Percentiles rank a stretch among this genome's conserved stretches.
These are phyloP conservation scores for Tetracentron sinense DNA, from an alignment of 164 flowering plant species.

Conservation along the genomic window DNA sequence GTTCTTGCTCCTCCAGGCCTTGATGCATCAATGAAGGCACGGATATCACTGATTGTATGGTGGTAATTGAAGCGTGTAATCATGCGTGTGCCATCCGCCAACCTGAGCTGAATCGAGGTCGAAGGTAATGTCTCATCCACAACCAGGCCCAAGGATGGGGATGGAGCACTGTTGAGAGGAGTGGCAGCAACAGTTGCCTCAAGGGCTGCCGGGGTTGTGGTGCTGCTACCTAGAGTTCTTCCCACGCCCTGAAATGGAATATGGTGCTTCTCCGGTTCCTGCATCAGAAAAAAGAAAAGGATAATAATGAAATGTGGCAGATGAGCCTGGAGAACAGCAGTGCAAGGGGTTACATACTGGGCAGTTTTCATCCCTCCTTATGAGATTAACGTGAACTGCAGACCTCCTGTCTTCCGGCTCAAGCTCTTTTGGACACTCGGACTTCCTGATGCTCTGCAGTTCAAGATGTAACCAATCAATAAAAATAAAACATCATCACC, in stretches of 20 bases:
- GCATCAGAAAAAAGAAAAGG: constrained; percentile 11
- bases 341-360: constrained; percentile 34
- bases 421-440: constrained; percentile 82
- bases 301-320: not conserved
- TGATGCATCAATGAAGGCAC: constrained; percentile 74
- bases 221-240: constrained; percentile 64
- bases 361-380: constrained; percentile 54
- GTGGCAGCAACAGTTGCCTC: constrained; percentile 25
- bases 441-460: constrained; percentile 73
- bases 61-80: constrained; percentile 69
- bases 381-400: constrained; percentile 56
- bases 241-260: constrained; percentile 70
- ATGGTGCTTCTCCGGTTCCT: constrained; percentile 59
- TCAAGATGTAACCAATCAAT: not conserved
- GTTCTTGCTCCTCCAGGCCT: constrained; percentile 53
- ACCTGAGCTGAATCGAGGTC: constrained; percentile 78
- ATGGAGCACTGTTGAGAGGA: constrained; percentile 32
- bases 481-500: too few species aligned
- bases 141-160: constrained; percentile 49
- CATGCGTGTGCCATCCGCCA: constrained; percentile 87
- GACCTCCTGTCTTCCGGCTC: constrained; percentile 57
- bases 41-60: constrained; percentile 73
- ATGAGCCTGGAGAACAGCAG: not conserved
- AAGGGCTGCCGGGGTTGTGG: constrained; percentile 17
- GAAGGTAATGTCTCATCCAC: constrained; percentile 59